phyloP scores from a whole-genome alignment of 73 alveolate genomes.

The Paramecium biaurelia region DNA sequence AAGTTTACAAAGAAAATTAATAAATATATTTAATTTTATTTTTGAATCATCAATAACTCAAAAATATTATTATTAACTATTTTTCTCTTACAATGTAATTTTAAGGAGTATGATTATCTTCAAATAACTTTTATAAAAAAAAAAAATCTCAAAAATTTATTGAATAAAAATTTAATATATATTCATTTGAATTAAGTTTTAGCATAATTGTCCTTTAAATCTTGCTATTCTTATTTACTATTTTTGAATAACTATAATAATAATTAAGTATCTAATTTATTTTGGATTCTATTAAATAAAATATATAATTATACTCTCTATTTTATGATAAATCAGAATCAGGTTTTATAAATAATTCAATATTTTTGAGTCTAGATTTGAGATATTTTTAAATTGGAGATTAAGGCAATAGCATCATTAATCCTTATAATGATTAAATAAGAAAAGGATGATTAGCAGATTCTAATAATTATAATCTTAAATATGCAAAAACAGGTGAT shows the following conservation, averaged over 20 bases:
- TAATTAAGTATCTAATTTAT: background rate
- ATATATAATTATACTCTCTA: background rate
- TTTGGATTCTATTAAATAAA: background rate
- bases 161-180: background rate
- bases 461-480: constrained; percentile 23
- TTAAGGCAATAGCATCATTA: constrained; percentile 36
- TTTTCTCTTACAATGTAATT: no score
- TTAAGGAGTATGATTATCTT: no score
- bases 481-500: constrained; percentile 37
- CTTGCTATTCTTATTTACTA: background rate
- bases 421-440: constrained; percentile 18
- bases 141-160: background rate
- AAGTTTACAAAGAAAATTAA: no score
- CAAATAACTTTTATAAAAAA: no score
- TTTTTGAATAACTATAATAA: background rate
- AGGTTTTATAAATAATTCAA: background rate
- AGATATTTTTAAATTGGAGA: background rate
- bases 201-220: background rate
- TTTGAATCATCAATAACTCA: no score
- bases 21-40: no score
- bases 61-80: no score
- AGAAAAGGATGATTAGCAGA: constrained; percentile 16
- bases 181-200: background rate
- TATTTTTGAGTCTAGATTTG: constrained; percentile 2
- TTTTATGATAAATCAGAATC: background rate